These are phyloP conservation scores for Candida gigantensis DNA, from an alignment of 1,139 yeast species.

Conservation along the genomic window DNA sequence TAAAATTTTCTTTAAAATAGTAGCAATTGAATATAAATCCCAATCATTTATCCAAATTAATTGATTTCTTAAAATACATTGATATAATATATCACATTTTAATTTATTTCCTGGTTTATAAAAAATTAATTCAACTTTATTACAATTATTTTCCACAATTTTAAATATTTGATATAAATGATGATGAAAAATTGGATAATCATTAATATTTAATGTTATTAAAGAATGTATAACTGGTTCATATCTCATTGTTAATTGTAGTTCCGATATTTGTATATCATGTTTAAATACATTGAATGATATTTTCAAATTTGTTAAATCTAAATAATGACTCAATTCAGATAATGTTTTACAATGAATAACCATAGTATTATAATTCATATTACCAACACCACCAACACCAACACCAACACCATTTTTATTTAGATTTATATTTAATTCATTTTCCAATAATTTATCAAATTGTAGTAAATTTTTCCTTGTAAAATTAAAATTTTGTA, in stretches of 20 bases:
- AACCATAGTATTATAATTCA: slow-evolving; percentile 9
- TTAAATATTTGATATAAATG: slow-evolving; percentile 53
- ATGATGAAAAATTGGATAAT: slow-evolving; percentile 35
- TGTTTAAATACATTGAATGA: slow-evolving; percentile 69
- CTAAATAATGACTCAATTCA: slow-evolving; percentile 64
- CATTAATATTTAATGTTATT: slow-evolving; percentile 21
- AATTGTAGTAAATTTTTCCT: slow-evolving; percentile 31
- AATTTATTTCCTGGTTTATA: slow-evolving; percentile 60
- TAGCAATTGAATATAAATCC: slow-evolving; percentile 61
- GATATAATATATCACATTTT: slow-evolving; percentile 50
- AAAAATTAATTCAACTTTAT: slow-evolving; percentile 48
- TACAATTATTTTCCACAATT: slow-evolving; percentile 46
- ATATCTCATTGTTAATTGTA: slow-evolving; percentile 21
- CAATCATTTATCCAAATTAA: slow-evolving; percentile 60
- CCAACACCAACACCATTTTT: no score
- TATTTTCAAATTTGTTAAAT: slow-evolving; percentile 74
- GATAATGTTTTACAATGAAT: slow-evolving; percentile 53
- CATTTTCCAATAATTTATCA: slow-evolving; percentile 23
- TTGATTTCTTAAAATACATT: slow-evolving; percentile 57
- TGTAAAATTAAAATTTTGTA: slow-evolving; percentile 51
- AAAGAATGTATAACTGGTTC: slow-evolving; percentile 26
- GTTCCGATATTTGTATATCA: slow-evolving; percentile 30
- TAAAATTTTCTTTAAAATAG: slow-evolving; percentile 51
- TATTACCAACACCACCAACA: no score
- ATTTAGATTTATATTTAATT: no score